These are phyloP conservation scores for Exophiala phaeomuriformis DNA, from an alignment of 2,329 filamentous ascomycete genomes.

Conservation along the genomic window DNA sequence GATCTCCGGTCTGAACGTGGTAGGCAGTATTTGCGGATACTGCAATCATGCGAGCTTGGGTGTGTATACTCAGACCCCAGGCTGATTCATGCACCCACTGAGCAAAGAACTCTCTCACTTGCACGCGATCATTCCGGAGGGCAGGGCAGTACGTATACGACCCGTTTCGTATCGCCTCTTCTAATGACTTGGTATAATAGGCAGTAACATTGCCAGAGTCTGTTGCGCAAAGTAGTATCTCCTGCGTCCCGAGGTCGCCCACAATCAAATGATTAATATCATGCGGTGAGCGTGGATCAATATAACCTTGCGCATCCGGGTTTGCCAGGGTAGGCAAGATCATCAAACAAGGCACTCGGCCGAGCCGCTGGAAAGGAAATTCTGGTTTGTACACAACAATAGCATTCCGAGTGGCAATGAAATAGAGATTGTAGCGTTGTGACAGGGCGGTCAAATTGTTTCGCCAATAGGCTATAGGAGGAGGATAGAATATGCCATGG, in stretches of 20 bases:
- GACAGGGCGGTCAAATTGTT: constrained; percentile 44
- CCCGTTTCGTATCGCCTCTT: constrained; percentile 38
- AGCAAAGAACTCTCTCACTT: constrained; percentile 56
- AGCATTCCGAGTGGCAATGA: constrained; percentile 36
- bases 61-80: constrained; percentile 83
- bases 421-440: constrained; percentile 42
- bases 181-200: constrained; percentile 55
- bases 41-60: constrained; percentile 73
- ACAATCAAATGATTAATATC: constrained; percentile 62
- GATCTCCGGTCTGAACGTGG: constrained; percentile 17
- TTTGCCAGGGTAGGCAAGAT: constrained; percentile 39
- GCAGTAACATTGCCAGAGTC: constrained; percentile 70
- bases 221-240: constrained; percentile 60
- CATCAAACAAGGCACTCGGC: constrained; percentile 35
- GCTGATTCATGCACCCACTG: constrained; percentile 70
- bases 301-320: constrained; percentile 43
- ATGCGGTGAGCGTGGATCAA: constrained; percentile 50
- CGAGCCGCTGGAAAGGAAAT: constrained; percentile 36
- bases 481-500: constrained; percentile 29
- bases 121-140: constrained; percentile 31
- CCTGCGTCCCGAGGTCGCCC: constrained; percentile 61
- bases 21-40: constrained; percentile 64
- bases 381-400: constrained; percentile 42
- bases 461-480: constrained; percentile 36
- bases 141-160: constrained; percentile 19